Evolutionary conservation across 768 basidiomycete genomes (phyloP), one percentile per base, ranked within the genome.

Genomic region (Mycena rebaudengoi): DNA sequence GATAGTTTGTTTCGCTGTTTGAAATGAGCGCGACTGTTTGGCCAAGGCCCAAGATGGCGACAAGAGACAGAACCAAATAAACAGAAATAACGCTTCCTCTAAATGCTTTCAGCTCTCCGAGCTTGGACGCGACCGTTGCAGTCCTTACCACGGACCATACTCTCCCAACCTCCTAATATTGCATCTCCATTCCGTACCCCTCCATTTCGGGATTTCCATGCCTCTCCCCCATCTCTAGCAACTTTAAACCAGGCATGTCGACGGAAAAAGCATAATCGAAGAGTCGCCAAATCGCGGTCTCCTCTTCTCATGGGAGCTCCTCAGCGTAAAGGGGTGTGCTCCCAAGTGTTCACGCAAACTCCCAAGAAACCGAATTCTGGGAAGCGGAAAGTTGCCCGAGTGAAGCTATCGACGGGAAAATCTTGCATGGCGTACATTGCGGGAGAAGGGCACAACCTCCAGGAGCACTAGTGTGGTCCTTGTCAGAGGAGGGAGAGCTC

Each of bases 341-440:
- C 91, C 39, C 88, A 89, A 66, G 83, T 95, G 39, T 87, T 89
- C 69, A 93, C 89, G 53, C 87, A 86, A 67, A 93, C 89, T 70
- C 98, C 98, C 23, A 98, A 95, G 83, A 99, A 99, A 74, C 98
- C 98, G 66, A 99, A 99, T 78, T 99, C 97, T 12, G 96, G 96
- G 35, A 95, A 98, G 73, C 94, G 98, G 64, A 99, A 98, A 81
- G 94, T 99, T 59, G 96, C 96, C 43, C 86, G 94, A 70, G 90
- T 99, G 69, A 97, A 97, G 80, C 83, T 99, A 58, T 86, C 90
- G 21, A 95, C 90, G 13, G 98, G 98, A 50, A 90, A 92, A 75
- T 90, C 89, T 41, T 84, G 96, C 65, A 92, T 92, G 82, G 96
- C 95, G 16, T 99, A 98, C 76, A 95, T 99, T 60, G 93, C 91